Evolutionary conservation across 768 basidiomycete genomes (phyloP), one percentile per base, ranked within the genome.

Genomic region (Multifurca ochricompacta): DNA sequence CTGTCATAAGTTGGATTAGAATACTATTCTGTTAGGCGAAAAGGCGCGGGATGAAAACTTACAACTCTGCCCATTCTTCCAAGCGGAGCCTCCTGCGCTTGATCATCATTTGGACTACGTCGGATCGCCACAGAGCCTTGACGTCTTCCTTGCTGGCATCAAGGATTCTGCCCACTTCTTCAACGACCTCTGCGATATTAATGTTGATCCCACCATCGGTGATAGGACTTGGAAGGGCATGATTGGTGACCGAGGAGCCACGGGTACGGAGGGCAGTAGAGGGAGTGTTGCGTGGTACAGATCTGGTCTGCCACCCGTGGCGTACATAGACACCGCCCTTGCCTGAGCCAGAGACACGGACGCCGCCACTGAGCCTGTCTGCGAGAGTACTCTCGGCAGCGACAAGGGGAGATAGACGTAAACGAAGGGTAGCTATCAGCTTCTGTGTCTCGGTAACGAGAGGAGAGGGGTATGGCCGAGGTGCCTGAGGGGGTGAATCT

Each of bases 1-100:
- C 89, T 91, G 59, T 25, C 21, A 23, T 19, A 14, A 40, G 28
- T 54, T 35, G 40, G 31, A 54, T 68, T 47, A 58, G 53, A 30
- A 51, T 16, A 36, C n/a, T n/a, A n/a, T 39, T 25, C 9, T 18
- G 35, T 54, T 25, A 19, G 25, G 40, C 16, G n/a, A 11, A 34
- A 4, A 28, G 30, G 19, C 6, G 39, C 61, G 11, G 13, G 34
- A 46, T 21, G 60, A 63, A 39, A 28, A 74, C 89, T 68, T 65
- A 91, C 89, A 87, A 92, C 70, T 91, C 89, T 11, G 87, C 81
- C 83, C 88, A 90, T 67, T 92, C 89, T 59, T 91, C 88, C 47
- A 91, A 72, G 63, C 86, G 83, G 45, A 91, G 68, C 54, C 82
- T 81, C 53, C 88, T 75, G 63, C 78, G 81, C 19, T 72, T 71